phyloP scores from a whole-genome alignment of 768 basidiomycete genomes.

The Rhodocollybia butyracea region DNA sequence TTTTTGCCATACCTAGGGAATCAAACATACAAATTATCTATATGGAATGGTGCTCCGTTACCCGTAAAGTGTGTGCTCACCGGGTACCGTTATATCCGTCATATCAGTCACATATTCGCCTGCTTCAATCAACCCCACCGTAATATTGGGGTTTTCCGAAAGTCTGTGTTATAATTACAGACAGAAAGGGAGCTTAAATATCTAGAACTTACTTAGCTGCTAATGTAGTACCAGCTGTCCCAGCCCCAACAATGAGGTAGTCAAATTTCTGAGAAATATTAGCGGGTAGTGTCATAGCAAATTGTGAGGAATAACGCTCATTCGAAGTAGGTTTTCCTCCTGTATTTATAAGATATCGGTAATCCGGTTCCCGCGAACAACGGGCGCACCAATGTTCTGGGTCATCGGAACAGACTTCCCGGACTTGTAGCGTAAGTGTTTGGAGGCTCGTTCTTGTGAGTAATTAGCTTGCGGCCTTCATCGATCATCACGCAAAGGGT shows the following conservation, averaged over 20 bases:
- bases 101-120: slow-evolving; percentile 15
- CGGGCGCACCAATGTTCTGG: no score
- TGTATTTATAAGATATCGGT: no score
- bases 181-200: not conserved
- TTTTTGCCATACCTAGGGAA: slow-evolving; percentile 4
- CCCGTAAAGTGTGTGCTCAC: slow-evolving; percentile 12
- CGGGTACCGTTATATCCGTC: slow-evolving; percentile 17
- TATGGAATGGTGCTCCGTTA: no score
- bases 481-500: no score
- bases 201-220: slow-evolving; percentile 13
- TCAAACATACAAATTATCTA: no score
- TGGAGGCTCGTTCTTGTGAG: no score
- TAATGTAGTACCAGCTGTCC: slow-evolving; percentile 20
- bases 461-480: no score
- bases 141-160: slow-evolving; percentile 29
- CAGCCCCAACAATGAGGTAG: slow-evolving; percentile 23
- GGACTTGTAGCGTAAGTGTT: no score
- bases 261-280: slow-evolving; percentile 14
- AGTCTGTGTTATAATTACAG: slow-evolving; percentile 22
- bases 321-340: no score
- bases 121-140: slow-evolving; percentile 36
- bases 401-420: no score
- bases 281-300: not conserved
- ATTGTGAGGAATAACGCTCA: no score
- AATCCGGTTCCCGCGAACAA: no score